These are phyloP conservation scores for Cenchrus fungigraminus DNA, from an alignment of 176 grass and related monocot genomes.

Conservation along the genomic window DNA sequence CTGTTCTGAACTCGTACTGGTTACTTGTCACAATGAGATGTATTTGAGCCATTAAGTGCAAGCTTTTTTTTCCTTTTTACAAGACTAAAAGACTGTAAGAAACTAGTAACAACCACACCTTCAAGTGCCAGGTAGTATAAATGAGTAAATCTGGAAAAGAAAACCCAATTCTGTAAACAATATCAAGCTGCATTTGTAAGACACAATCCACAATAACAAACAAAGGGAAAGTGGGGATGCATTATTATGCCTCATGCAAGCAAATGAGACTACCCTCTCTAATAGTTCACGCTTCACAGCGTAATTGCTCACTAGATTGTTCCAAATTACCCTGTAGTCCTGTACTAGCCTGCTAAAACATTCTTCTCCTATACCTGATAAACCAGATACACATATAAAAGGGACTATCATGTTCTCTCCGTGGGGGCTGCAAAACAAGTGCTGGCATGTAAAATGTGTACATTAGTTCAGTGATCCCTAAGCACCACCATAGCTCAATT, in stretches of 20 bases:
- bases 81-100: not conserved
- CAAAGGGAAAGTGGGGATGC: not conserved
- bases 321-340: not conserved
- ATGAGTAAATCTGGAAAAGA: slow-evolving; percentile 11
- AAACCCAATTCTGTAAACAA: not conserved
- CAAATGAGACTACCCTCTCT: not conserved
- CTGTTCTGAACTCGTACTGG: slow-evolving; percentile 1
- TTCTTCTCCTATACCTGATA: not conserved
- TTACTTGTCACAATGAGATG: not conserved
- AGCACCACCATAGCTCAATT: slow-evolving; percentile 8
- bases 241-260: not conserved
- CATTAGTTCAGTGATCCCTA: not conserved
- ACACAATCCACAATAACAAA: slow-evolving; percentile 9
- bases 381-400: not conserved
- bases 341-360: not conserved
- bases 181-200: not conserved
- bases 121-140: slow-evolving; percentile 4
- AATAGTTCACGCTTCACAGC: not conserved
- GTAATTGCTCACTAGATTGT: not conserved
- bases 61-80: not conserved
- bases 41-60: not conserved
- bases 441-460: not conserved
- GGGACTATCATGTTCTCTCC: not conserved
- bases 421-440: not conserved
- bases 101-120: not conserved